Conservation (phyloP, 2,329 filamentous ascomycete genomes). For the Neurospora sp. region DNA sequence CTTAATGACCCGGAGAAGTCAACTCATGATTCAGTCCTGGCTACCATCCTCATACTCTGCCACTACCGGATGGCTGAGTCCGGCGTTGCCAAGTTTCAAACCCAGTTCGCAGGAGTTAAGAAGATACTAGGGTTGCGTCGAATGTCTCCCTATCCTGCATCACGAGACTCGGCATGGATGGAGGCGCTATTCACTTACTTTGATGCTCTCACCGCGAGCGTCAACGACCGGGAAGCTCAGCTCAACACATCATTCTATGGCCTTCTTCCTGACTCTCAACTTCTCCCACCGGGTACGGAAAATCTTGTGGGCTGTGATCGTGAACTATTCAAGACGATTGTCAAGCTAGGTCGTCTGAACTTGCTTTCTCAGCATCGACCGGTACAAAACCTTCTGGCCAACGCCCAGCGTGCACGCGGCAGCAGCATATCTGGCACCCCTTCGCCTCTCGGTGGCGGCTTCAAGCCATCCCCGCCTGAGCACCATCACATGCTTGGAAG, state of each 20-base stretch:
- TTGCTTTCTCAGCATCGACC: conserved; percentile 63
- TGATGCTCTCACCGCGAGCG: conserved; percentile 82
- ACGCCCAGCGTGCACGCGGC: conserved; percentile 1
- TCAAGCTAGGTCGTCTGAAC: conserved; percentile 74
- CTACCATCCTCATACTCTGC: conserved; percentile 77
- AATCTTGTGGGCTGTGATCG: conserved; percentile 84
- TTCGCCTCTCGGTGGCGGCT: conserved; percentile 32
- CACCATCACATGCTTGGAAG: conserved; percentile 26
- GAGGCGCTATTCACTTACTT: conserved; percentile 91
- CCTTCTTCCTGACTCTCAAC: conserved; percentile 34
- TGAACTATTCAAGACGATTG: conserved; percentile 75
- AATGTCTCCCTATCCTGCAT: conserved; percentile 38
- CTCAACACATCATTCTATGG: conserved; percentile 59
- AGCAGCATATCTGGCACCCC: neutral
- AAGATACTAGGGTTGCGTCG: conserved; percentile 75
- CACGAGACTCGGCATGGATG: conserved; percentile 74
- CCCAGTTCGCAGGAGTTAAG: conserved; percentile 85
- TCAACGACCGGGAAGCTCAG: conserved; percentile 85
- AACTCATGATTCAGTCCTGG: conserved; percentile 76
- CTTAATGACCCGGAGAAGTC: conserved; percentile 66
- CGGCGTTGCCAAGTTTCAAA: conserved; percentile 85
- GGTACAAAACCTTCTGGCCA: conserved; percentile 30
- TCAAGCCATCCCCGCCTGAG: conserved; percentile 25
- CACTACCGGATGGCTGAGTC: conserved; percentile 92
- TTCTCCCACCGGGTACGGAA: conserved; percentile 56